Evolutionary conservation across 2,329 filamentous ascomycete species (phyloP), one percentile per base, ranked within the genome.

Genomic region (Fusarium palustre): DNA sequence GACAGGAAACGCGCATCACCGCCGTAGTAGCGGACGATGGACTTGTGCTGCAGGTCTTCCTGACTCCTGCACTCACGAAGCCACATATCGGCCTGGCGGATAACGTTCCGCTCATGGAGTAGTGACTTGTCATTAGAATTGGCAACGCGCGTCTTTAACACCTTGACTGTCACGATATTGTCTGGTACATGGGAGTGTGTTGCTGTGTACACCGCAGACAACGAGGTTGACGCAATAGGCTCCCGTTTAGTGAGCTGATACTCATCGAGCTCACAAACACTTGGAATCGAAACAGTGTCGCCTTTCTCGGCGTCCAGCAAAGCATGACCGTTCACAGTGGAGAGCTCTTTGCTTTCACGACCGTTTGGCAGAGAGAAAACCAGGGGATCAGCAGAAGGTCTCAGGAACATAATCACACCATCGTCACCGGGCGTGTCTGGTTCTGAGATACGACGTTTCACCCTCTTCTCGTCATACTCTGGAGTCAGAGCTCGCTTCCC

Each of bases 61-160:
- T 88, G 87, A 71, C 82, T 85, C 71, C 84, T 82, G 66, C 85
- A 85, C 72, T 89, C 87, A 66, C 86, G 85, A 65, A 87, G 77
- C 86, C 87, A 89, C 74, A 86, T 85, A 71, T 88, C 85, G 42
- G 87, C 86, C 72, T 89, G 87, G 2, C 83, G 84, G 68, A 89
- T 87, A 43, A 88, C 83, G 60, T 85, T 86, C 56, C 83, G 82
- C 72, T 87, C 86, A 54, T 81, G 81, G 22, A 86, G 82, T 43
- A 83, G 81, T 4, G 84, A 82, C 56, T 84, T 85, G 43, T 80
- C 75, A 50, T 80, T 77, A 5, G 79, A 66, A 42, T 79, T 80
- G 33, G 80, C 70, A 5, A 81, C 74, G 8, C 82, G 78, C 2
- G 87, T 88, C 77, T 88, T 88, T 67, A 89, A 84, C 2, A 89